Evolutionary conservation across 1,284 basidiomycete species (phyloP).

Genomic region (Chiua sp.): DNA sequence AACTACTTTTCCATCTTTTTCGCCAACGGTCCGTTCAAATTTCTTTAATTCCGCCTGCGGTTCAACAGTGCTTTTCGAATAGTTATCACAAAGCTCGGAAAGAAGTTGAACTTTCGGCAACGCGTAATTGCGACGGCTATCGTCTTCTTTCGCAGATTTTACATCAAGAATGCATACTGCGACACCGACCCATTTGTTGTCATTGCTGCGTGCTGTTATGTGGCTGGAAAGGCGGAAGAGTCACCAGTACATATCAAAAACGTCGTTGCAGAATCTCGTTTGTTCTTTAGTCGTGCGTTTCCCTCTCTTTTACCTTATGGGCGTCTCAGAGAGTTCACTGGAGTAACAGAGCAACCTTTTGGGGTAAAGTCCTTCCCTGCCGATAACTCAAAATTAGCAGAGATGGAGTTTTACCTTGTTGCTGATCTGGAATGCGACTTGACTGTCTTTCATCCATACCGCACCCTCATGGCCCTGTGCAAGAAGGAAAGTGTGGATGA

Average conservation of each 20-base stretch:
- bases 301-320: background rate
- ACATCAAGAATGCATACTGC: constrained; percentile 91
- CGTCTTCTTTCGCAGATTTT: constrained; percentile 95
- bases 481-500: constrained; percentile 50
- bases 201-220: constrained; percentile 92
- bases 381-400: constrained; percentile 91
- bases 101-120: constrained; percentile 85
- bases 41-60: too few relatives aligned
- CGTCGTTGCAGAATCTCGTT: constrained; percentile 84
- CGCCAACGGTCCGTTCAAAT: constrained; percentile 62
- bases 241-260: constrained; percentile 95
- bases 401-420: constrained; percentile 99
- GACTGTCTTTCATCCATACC: constrained; percentile 93
- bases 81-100: constrained; percentile 90
- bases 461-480: constrained; percentile 81
- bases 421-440: constrained; percentile 97
- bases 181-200: constrained; percentile 96
- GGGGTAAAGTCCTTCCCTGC: constrained; percentile 78
- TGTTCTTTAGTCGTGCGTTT: constrained; percentile 76
- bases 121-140: constrained; percentile 92
- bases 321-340: background rate
- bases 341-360: constrained; percentile 59
- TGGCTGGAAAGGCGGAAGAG: constrained; percentile 97
- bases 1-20: constrained; percentile 87
- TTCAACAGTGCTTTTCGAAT: background rate